Conservation (phyloP, 108 stramenopile species). For the Poteriospumella lacustris region DNA sequence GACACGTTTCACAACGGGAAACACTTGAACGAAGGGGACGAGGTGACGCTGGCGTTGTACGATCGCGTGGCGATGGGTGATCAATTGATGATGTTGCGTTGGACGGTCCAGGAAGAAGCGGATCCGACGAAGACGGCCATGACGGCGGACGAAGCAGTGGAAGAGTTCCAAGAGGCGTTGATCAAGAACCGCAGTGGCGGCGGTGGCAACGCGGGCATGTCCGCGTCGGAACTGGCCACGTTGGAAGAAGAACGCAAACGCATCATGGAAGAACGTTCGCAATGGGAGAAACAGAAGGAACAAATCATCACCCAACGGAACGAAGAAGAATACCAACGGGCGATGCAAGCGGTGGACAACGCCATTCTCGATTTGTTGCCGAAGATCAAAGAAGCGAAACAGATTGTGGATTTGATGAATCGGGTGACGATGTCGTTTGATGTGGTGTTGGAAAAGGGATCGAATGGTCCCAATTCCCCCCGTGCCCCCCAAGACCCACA, state of each 20-base stretch:
- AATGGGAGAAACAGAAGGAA: conserved; percentile 24
- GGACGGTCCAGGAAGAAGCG: conserved; percentile 11
- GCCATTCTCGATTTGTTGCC: conserved; percentile 53
- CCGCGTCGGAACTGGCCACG: neutral
- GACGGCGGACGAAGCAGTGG: conserved; percentile 47
- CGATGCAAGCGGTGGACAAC: conserved; percentile 42
- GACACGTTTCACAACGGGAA: conserved; percentile 52
- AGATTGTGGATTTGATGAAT: conserved; percentile 42
- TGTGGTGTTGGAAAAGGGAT: conserved; percentile 14
- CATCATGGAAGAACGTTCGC: conserved; percentile 2
- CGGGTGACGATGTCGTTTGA: conserved; percentile 43
- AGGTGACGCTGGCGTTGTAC: neutral
- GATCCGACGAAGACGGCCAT: conserved; percentile 41
- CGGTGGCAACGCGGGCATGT: too few species aligned
- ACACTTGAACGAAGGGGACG: conserved; percentile 44
- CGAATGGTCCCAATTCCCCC: too few species aligned
- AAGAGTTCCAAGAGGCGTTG: conserved; percentile 46
- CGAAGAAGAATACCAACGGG: conserved; percentile 25
- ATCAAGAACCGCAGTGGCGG: conserved; percentile 1
- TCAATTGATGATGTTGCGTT: conserved; percentile 22
- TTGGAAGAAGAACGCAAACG: conserved; percentile 6
- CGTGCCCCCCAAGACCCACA: too few species aligned
- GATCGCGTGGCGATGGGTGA: neutral
- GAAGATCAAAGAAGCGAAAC: conserved; percentile 53
- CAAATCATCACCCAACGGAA: neutral